Conservation (phyloP, 2,329 filamentous ascomycete species). For the Epichloe hybrida region DNA sequence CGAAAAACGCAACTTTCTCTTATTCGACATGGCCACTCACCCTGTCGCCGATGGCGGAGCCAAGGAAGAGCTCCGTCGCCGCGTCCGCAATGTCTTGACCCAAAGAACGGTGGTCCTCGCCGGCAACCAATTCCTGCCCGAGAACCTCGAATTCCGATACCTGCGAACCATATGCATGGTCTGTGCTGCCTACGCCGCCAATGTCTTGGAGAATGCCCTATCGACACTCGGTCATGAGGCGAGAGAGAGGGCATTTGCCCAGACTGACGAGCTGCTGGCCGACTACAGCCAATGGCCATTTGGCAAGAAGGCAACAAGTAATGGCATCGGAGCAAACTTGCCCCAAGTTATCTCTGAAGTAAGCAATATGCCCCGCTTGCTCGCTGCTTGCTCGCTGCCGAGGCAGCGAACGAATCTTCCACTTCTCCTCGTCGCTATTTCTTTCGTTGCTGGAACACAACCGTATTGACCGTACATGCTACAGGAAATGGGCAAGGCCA, state of each 20-base stretch:
- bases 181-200: constrained; percentile 93
- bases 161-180: constrained; percentile 89
- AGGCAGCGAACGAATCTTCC: background rate
- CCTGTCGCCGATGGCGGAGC: constrained; percentile 91
- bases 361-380: constrained; percentile 8
- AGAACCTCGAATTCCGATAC: constrained; percentile 89
- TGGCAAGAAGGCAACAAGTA: constrained; percentile 62
- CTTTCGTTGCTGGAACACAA: background rate
- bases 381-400: background rate
- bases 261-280: constrained; percentile 88
- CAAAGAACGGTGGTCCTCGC: constrained; percentile 88
- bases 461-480: constrained; percentile 6
- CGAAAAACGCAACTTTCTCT: constrained; percentile 97
- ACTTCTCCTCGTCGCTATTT: background rate
- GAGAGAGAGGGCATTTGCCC: constrained; percentile 84
- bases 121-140: constrained; percentile 76
- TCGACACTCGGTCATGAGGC: constrained; percentile 88
- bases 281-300: constrained; percentile 99
- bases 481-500: constrained; percentile 66
- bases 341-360: constrained; percentile 73
- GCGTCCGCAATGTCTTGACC: constrained; percentile 84
- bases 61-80: constrained; percentile 91
- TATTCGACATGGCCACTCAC: constrained; percentile 99
- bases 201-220: constrained; percentile 95
- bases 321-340: constrained; percentile 85